A percentile compares a stretch with the other conserved stretches of the same genome.
Conservation (phyloP, 2,329 filamentous ascomycete genomes). For the Dactylellina haptotyla region DNA sequence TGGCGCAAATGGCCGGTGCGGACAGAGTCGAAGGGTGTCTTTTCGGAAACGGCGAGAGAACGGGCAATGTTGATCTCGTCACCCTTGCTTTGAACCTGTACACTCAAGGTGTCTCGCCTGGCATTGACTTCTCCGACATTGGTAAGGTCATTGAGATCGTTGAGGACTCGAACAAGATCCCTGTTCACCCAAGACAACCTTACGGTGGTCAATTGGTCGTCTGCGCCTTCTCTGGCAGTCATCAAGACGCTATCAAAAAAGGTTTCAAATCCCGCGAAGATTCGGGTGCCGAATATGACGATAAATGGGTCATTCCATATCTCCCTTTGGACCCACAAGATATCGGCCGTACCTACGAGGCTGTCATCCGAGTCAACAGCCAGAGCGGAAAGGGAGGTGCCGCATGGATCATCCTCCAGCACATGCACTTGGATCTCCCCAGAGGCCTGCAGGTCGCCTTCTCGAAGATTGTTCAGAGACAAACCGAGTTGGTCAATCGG, state of each 20-base stretch:
- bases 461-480: slow-evolving; percentile 82
- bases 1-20: slow-evolving; percentile 95
- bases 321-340: slow-evolving; percentile 91
- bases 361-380: slow-evolving; percentile 96
- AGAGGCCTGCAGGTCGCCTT: slow-evolving; percentile 93
- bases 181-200: slow-evolving; percentile 86
- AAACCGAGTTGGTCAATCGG: slow-evolving; percentile 80
- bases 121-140: slow-evolving; percentile 91
- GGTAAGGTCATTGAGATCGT: slow-evolving; percentile 86
- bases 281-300: slow-evolving; percentile 69
- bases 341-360: slow-evolving; percentile 96
- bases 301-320: slow-evolving; percentile 86
- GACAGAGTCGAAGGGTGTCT: slow-evolving; percentile 93
- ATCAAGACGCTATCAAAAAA: slow-evolving; percentile 98
- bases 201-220: slow-evolving; percentile 93
- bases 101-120: slow-evolving; percentile 85
- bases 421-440: slow-evolving; percentile 89
- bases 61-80: slow-evolving; percentile 93
- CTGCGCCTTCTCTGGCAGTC: slow-evolving; percentile 88
- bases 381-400: slow-evolving; percentile 94
- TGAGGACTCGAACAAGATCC: slow-evolving; percentile 93
- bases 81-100: slow-evolving; percentile 93
- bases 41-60: slow-evolving; percentile 94
- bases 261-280: slow-evolving; percentile 78
- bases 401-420: slow-evolving; percentile 90